Evolutionary conservation across 306 rosid species (phyloP).

Genomic region (Begonia fuchsioides): DNA sequence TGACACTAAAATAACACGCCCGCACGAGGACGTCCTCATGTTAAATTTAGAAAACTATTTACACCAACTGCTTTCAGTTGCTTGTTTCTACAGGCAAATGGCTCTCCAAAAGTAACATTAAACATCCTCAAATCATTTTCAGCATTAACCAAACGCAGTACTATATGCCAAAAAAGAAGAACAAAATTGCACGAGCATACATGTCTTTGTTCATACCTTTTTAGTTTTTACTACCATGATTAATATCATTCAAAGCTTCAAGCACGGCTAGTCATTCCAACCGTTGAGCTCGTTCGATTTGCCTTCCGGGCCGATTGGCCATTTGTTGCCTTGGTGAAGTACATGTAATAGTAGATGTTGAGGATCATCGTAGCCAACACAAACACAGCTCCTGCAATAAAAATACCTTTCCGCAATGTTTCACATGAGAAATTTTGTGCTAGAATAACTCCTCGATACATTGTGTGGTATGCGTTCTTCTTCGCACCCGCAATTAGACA

Average conservation of each 20-base stretch:
- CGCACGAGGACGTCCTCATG: too few species aligned
- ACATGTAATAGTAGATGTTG: slow-evolving; percentile 79
- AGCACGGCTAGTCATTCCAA: slow-evolving; percentile 77
- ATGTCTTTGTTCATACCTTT: not conserved
- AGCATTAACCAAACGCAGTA: too few species aligned
- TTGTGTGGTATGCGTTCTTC: slow-evolving; percentile 88
- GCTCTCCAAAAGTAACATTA: too few species aligned
- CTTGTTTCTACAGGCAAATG: too few species aligned
- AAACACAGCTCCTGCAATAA: slow-evolving; percentile 75
- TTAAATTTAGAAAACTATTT: too few species aligned
- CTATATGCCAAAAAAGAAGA: too few species aligned
- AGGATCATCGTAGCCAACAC: slow-evolving; percentile 81
- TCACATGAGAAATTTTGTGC: slow-evolving; percentile 84
- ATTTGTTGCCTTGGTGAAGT: slow-evolving; percentile 71
- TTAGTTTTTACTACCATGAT: not conserved
- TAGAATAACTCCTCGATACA: slow-evolving; percentile 52
- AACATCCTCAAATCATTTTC: too few species aligned
- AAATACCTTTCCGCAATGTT: slow-evolving; percentile 74
- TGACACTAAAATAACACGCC: too few species aligned
- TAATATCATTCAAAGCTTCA: slow-evolving; percentile 16
- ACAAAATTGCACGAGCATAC: not conserved
- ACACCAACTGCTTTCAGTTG: too few species aligned
- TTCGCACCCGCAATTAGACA: slow-evolving; percentile 90
- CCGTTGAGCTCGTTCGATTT: slow-evolving; percentile 52
- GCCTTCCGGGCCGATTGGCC: slow-evolving; percentile 44